Evolutionary conservation across 2,329 filamentous ascomycete species (phyloP).

Genomic region (Ambrosiella beaveri): DNA sequence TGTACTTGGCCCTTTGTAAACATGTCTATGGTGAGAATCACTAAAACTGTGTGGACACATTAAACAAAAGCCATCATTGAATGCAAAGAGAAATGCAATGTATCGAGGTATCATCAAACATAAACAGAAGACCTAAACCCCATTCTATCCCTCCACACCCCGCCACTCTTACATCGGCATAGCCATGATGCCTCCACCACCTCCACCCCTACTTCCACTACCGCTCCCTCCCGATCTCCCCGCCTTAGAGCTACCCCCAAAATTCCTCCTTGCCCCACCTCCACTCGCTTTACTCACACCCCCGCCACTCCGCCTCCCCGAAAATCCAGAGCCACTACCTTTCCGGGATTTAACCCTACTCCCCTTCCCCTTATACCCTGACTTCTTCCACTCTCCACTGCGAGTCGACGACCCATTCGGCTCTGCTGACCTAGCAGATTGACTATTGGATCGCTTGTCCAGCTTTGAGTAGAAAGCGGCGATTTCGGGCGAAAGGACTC

Average conservation of each 20-base stretch:
- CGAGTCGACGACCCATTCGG: not conserved
- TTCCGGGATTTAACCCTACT: not conserved
- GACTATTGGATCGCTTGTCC: not conserved
- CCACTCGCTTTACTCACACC: slow-evolving; percentile 1
- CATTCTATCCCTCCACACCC: too few relatives aligned
- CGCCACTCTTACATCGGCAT: slow-evolving; percentile 10
- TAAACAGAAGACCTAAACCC: too few relatives aligned
- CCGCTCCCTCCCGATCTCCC: slow-evolving; percentile 13
- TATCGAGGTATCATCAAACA: not conserved
- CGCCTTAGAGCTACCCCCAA: not conserved
- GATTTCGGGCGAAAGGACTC: not conserved
- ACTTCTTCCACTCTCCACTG: not conserved
- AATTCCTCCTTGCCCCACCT: not conserved
- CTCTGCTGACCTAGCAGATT: not conserved
- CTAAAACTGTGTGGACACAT: too few relatives aligned
- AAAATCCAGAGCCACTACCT: not conserved
- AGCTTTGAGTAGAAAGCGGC: slow-evolving; percentile 6
- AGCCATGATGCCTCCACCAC: slow-evolving; percentile 8
- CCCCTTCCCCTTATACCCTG: not conserved
- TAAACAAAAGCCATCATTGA: too few relatives aligned
- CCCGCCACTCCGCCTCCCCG: not conserved
- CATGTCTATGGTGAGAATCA: too few relatives aligned
- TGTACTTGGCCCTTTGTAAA: too few relatives aligned
- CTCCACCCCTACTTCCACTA: not conserved
- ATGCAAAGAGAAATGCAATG: not conserved